A percentile compares a stretch with the other conserved stretches of the same genome.
Conservation (phyloP, 208 protist species). For the Entamoeba invadens region DNA sequence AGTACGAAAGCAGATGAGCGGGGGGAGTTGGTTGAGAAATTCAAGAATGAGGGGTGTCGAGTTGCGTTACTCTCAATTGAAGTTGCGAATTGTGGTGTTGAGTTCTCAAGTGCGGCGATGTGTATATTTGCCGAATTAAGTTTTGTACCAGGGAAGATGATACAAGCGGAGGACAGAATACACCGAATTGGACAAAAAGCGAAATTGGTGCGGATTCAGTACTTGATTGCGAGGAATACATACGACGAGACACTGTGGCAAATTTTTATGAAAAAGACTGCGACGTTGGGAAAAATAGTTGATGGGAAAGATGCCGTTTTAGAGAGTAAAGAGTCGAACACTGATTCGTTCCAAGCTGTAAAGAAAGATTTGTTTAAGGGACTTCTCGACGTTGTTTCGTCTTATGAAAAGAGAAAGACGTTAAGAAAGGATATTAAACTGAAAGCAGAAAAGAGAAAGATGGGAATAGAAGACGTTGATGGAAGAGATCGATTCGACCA, state of each 20-base stretch:
- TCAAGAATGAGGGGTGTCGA: not conserved
- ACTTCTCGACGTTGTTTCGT: not conserved
- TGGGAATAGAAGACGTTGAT: not conserved
- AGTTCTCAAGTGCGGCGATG: not conserved
- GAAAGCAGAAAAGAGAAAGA: not conserved
- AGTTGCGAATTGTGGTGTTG: conserved; percentile 13
- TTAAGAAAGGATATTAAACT: not conserved
- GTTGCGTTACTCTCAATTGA: not conserved
- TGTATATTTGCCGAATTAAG: conserved; percentile 16
- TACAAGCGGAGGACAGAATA: conserved; percentile 23
- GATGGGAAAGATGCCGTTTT: not conserved
- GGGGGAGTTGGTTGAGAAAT: not conserved
- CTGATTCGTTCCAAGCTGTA: too few species aligned
- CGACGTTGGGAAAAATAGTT: not conserved
- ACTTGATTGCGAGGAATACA: conserved; percentile 13
- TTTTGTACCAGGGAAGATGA: conserved; percentile 4
- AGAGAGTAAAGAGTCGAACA: not conserved
- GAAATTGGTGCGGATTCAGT: not conserved
- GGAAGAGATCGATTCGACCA: too few species aligned
- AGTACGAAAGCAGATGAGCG: not conserved
- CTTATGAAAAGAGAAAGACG: not conserved
- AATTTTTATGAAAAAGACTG: not conserved
- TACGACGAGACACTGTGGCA: conserved; percentile 17
- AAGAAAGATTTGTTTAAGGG: not conserved
- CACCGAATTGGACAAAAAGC: conserved; percentile 18